Conservation (phyloP, 495 filamentous ascomycete genomes). For the Aspergillus affinis region DNA sequence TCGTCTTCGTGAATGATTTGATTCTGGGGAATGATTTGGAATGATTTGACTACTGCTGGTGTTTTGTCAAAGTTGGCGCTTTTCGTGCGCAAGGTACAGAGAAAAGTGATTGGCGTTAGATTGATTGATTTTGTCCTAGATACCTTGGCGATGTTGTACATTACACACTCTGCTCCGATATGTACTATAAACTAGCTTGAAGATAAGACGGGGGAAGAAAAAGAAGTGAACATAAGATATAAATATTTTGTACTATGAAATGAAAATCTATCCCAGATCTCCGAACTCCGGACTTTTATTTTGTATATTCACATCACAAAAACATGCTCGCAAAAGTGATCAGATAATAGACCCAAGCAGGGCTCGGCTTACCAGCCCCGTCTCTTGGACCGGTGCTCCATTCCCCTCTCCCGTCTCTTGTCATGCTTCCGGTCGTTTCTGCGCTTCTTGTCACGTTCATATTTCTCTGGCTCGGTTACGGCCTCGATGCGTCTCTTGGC, state of each 20-base stretch:
- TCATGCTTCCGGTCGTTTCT: conserved; percentile 84
- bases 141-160: conserved; percentile 19
- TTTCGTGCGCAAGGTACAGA: background rate
- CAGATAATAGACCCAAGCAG: background rate
- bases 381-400: conserved; percentile 67
- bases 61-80: background rate
- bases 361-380: conserved; percentile 55
- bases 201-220: background rate
- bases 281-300: conserved; percentile 13
- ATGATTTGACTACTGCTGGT: background rate
- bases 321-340: conserved; percentile 12
- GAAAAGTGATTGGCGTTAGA: conserved; percentile 6
- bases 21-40: background rate
- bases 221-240: background rate
- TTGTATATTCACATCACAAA: conserved; percentile 16
- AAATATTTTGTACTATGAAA: conserved; percentile 19
- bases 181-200: conserved; percentile 4
- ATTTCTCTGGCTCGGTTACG: conserved; percentile 75
- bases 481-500: conserved; percentile 84
- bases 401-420: conserved; percentile 73
- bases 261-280: conserved; percentile 16
- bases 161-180: conserved; percentile 20
- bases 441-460: conserved; percentile 75
- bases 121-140: conserved; percentile 4
- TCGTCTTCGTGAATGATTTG: background rate